These are phyloP conservation scores for Quercus gilva DNA, from an alignment of 306 rosid genomes.

Conservation along the genomic window DNA sequence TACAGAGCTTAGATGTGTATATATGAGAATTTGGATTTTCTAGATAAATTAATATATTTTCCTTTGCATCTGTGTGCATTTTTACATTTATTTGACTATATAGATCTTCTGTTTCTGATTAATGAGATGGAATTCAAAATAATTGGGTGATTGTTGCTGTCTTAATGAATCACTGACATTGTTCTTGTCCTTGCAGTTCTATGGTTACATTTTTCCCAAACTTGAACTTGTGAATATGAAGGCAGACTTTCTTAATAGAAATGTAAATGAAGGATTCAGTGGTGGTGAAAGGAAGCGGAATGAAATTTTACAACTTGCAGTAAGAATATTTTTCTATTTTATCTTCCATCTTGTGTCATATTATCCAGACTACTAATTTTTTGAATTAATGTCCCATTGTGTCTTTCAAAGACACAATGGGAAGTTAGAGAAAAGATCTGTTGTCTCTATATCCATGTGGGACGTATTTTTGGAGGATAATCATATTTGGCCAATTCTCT, in stretches of 20 bases:
- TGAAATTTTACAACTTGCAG: conserved; percentile 91
- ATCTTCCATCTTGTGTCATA: background rate
- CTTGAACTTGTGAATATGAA: conserved; percentile 88
- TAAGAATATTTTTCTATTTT: conserved; percentile 5
- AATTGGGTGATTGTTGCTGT: background rate
- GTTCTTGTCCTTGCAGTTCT: conserved; percentile 59
- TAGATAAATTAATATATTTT: background rate
- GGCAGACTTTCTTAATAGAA: conserved; percentile 85
- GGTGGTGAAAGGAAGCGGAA: conserved; percentile 96
- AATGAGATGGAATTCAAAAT: background rate
- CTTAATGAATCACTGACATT: background rate
- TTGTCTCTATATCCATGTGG: no score
- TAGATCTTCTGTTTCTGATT: background rate
- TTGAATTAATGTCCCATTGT: background rate
- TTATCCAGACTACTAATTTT: background rate
- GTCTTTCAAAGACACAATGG: background rate
- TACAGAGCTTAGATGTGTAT: background rate
- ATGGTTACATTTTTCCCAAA: conserved; percentile 70
- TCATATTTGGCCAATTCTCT: no score
- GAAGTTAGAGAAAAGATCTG: background rate
- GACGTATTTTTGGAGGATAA: no score
- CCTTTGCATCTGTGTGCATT: background rate
- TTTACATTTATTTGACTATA: background rate
- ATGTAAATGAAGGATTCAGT: conserved; percentile 95
- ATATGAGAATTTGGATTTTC: background rate